These are phyloP conservation scores for Crithidia expoeki DNA, from an alignment of 208 protist genomes.

Conservation along the genomic window DNA sequence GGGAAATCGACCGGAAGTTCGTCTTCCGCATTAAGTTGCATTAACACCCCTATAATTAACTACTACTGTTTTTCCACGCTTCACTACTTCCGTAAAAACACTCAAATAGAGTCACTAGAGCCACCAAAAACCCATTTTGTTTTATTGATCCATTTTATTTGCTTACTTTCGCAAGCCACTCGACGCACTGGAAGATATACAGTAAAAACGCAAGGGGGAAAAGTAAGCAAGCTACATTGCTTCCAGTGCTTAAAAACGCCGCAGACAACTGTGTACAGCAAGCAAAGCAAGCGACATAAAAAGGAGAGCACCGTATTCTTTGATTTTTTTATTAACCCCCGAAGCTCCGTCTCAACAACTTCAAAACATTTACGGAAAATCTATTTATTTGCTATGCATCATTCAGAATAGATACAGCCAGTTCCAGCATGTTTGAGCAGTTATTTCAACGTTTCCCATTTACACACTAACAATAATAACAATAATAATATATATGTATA, in stretches of 20 bases:
- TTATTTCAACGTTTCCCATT: neutral
- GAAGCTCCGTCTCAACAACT: too few species aligned
- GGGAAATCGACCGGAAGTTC: too few species aligned
- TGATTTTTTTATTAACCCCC: neutral
- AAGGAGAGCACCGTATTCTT: neutral
- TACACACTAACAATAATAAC: conserved; percentile 7
- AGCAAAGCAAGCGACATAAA: neutral
- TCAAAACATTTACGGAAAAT: too few species aligned
- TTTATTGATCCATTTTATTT: too few species aligned
- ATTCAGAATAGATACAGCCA: conserved; percentile 1
- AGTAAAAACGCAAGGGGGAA: conserved; percentile 17
- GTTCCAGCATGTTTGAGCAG: conserved; percentile 2
- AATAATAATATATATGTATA: conserved; percentile 11
- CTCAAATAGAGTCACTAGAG: too few species aligned
- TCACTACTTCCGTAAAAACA: too few species aligned
- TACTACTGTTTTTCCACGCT: too few species aligned
- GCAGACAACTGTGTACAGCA: neutral
- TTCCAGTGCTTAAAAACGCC: neutral
- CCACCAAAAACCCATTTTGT: too few species aligned
- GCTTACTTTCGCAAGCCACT: too few species aligned
- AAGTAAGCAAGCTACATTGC: conserved; percentile 10
- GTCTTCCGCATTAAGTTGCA: too few species aligned
- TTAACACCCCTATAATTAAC: too few species aligned
- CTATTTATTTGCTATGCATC: conserved; percentile 1
- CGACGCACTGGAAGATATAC: conserved; percentile 11